phyloP scores from a whole-genome alignment of 495 filamentous ascomycete genomes.

The Annulohypoxylon moriforme region DNA sequence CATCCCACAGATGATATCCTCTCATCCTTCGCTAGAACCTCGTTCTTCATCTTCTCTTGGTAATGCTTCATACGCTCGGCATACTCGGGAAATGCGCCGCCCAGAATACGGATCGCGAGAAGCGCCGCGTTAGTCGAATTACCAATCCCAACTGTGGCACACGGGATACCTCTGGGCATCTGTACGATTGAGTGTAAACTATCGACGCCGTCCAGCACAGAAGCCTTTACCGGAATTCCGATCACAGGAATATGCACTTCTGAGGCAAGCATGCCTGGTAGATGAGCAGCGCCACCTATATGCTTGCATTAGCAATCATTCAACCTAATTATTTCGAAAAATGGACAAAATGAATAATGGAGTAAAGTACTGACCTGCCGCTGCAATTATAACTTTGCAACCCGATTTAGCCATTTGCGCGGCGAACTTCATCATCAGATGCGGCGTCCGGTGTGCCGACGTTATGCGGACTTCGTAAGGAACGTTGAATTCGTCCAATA shows the following conservation, averaged over 20 bases:
- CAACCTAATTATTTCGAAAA: neutral
- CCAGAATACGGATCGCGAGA: conserved; percentile 86
- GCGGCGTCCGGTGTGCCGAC: conserved; percentile 91
- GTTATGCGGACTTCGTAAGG: conserved; percentile 85
- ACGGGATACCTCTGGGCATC: conserved; percentile 72
- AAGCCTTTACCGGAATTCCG: conserved; percentile 90
- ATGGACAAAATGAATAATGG: neutral
- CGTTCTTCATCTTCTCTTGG: conserved; percentile 70
- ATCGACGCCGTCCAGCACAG: conserved; percentile 86
- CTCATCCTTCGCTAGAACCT: conserved; percentile 72
- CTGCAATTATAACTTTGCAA: conserved; percentile 92
- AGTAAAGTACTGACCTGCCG: conserved; percentile 64
- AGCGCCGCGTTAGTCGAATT: conserved; percentile 94
- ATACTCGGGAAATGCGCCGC: conserved; percentile 68
- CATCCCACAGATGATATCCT: conserved; percentile 75
- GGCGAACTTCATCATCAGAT: conserved; percentile 82
- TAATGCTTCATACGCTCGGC: conserved; percentile 74
- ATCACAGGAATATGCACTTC: conserved; percentile 92
- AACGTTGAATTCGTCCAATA: conserved; percentile 80
- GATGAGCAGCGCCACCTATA: conserved; percentile 83
- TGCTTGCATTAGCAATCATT: neutral
- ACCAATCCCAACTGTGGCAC: conserved; percentile 81
- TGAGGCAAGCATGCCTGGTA: conserved; percentile 92
- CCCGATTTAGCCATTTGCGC: conserved; percentile 72
- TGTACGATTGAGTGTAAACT: conserved; percentile 90